Conservation (phyloP, 257 asterid species). For the Solanum habrochaites region DNA sequence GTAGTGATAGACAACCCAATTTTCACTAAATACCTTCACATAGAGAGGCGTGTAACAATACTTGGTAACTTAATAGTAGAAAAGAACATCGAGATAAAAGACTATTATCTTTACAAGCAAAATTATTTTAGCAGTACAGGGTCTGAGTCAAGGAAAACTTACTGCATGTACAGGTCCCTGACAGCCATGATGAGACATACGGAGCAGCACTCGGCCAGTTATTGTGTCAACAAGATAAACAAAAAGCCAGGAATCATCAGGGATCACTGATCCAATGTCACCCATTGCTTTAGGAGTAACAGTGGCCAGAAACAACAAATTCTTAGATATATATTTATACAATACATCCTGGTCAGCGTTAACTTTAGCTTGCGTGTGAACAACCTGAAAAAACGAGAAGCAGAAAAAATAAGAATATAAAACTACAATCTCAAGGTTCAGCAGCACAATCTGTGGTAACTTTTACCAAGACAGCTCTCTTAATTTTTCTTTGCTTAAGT, state of each 20-base stretch:
- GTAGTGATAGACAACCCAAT: conserved; percentile 98
- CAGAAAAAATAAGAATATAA: not conserved
- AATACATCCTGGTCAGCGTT: conserved; percentile 83
- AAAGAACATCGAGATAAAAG: not conserved
- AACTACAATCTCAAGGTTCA: not conserved
- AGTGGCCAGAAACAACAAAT: conserved; percentile 78
- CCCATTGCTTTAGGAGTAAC: conserved; percentile 82
- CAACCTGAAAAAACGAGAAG: conserved; percentile 43
- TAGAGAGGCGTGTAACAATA: not conserved
- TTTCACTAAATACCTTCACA: conserved; percentile 85
- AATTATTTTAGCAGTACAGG: not conserved
- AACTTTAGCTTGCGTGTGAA: conserved; percentile 96
- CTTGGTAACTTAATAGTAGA: not conserved
- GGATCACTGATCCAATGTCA: conserved; percentile 77
- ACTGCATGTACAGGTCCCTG: conserved; percentile 94
- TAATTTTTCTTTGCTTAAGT: not conserved
- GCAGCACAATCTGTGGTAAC: not conserved
- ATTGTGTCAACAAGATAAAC: conserved; percentile 81
- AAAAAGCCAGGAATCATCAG: conserved; percentile 83
- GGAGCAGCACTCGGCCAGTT: conserved; percentile 85
- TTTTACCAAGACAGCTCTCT: not conserved
- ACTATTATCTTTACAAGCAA: not conserved
- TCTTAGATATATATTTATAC: conserved; percentile 86
- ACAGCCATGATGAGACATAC: conserved; percentile 88
- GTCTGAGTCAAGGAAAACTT: conserved; percentile 21